These are phyloP conservation scores for Ascochyta clinopodiicola DNA, from an alignment of 2,329 filamentous ascomycete species.

Conservation along the genomic window DNA sequence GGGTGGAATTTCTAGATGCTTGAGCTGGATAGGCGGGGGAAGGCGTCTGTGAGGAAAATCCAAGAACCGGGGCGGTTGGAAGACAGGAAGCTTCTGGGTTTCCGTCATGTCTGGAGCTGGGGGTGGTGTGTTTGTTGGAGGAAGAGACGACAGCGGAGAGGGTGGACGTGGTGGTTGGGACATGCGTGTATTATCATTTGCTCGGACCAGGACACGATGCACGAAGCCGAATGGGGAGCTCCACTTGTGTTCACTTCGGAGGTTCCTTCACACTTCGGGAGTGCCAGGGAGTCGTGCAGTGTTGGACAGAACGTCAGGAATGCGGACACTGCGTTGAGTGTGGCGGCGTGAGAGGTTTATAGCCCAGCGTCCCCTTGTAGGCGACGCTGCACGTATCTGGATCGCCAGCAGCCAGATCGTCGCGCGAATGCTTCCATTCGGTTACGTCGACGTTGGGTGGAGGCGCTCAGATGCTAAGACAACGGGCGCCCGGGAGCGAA, in stretches of 20 bases:
- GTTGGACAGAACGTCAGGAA: constrained; percentile 50
- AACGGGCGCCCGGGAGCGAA: constrained; percentile 39
- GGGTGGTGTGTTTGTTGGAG: constrained; percentile 47
- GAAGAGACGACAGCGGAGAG: constrained; percentile 51
- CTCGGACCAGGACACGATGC: constrained; percentile 49
- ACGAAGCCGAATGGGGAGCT: constrained; percentile 50
- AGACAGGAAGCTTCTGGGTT: constrained; percentile 52
- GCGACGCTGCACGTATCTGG: constrained; percentile 46
- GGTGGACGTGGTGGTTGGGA: constrained; percentile 50
- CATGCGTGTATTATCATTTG: constrained; percentile 54
- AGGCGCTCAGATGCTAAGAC: constrained; percentile 45
- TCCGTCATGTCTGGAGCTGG: constrained; percentile 53
- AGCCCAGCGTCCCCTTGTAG: constrained; percentile 41
- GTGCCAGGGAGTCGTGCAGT: constrained; percentile 47
- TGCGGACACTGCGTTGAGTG: constrained; percentile 47
- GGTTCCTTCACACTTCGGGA: constrained; percentile 43
- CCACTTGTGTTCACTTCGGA: constrained; percentile 45
- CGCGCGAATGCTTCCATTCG: constrained; percentile 41
- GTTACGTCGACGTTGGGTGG: constrained; percentile 46
- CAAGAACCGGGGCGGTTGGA: constrained; percentile 50
- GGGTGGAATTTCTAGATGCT: constrained; percentile 49
- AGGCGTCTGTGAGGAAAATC: constrained; percentile 49
- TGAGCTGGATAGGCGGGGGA: constrained; percentile 50
- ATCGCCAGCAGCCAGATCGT: constrained; percentile 49
- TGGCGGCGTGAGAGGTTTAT: constrained; percentile 50